Evolutionary conservation across 345 rosid genomes (phyloP).

Genomic region (Hirschfeldia incana): DNA sequence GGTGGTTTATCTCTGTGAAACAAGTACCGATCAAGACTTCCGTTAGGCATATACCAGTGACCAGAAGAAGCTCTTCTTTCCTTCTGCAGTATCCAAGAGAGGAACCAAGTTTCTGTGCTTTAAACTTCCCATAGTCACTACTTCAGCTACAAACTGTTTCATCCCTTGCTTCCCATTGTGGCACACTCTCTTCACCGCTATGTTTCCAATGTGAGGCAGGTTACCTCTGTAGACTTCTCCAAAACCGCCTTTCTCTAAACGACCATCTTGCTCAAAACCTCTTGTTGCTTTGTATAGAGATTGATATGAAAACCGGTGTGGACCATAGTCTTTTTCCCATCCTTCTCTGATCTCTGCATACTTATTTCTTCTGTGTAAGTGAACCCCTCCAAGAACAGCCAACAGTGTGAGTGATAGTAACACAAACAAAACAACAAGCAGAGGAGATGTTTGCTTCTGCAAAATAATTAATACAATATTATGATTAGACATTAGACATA

Average conservation of each 20-base stretch:
- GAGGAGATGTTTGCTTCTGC: conserved; percentile 7
- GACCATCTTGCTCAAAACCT: conserved; percentile 44
- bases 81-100: conserved; percentile 51
- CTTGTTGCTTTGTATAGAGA: conserved; percentile 57
- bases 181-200: conserved; percentile 58
- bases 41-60: conserved; percentile 54
- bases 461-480: too few relatives aligned
- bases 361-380: conserved; percentile 41
- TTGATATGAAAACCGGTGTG: conserved; percentile 55
- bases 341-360: conserved; percentile 56
- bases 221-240: conserved; percentile 59
- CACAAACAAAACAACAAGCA: conserved; percentile 28
- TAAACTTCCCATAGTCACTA: conserved; percentile 46
- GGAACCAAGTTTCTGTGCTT: conserved; percentile 51
- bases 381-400: conserved; percentile 18
- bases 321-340: conserved; percentile 59
- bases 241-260: conserved; percentile 59
- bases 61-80: conserved; percentile 48
- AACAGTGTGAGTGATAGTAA: conserved; percentile 18
- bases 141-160: conserved; percentile 50
- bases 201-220: conserved; percentile 36
- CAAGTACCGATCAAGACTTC: conserved; percentile 51
- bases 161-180: conserved; percentile 51
- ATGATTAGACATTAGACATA: too few relatives aligned
- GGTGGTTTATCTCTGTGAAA: conserved; percentile 11